phyloP scores from a whole-genome alignment of 306 rosid genomes.

The Carpinus fangiana region DNA sequence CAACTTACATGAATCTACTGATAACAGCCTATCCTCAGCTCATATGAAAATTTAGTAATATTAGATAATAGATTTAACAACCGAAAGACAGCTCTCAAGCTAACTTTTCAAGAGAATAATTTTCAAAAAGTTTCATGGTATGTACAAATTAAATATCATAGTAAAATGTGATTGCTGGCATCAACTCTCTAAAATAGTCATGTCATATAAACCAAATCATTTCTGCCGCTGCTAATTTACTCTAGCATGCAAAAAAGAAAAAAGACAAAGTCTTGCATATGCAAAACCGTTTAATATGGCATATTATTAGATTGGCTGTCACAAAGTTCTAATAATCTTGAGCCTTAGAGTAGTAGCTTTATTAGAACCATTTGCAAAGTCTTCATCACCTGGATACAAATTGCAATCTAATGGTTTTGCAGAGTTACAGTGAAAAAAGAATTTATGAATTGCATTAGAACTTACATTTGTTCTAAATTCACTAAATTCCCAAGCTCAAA shows the following conservation, averaged over 20 bases:
- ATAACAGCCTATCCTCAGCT: not conserved
- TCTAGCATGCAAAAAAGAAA: not conserved
- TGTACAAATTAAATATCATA: not conserved
- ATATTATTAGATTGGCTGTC: not conserved
- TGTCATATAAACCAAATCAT: not conserved
- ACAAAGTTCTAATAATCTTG: not conserved
- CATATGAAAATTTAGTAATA: not conserved
- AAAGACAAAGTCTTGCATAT: not conserved
- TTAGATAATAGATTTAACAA: not conserved
- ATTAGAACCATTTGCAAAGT: not conserved
- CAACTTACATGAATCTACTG: not conserved
- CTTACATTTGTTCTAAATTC: conserved; percentile 60
- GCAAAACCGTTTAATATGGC: not conserved
- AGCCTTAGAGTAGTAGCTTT: not conserved
- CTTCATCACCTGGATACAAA: not conserved
- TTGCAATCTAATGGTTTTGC: not conserved
- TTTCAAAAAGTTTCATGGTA: not conserved
- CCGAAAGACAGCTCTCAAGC: not conserved
- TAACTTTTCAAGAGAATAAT: not conserved
- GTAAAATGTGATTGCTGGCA: not conserved
- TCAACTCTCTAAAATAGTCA: not conserved
- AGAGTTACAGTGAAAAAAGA: not conserved
- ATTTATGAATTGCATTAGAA: conserved; percentile 6
- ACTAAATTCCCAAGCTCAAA: conserved; percentile 63
- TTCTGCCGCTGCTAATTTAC: no score